These are phyloP conservation scores for Neurospora crassa DNA, from an alignment of 2,329 filamentous ascomycete species.

Conservation along the genomic window DNA sequence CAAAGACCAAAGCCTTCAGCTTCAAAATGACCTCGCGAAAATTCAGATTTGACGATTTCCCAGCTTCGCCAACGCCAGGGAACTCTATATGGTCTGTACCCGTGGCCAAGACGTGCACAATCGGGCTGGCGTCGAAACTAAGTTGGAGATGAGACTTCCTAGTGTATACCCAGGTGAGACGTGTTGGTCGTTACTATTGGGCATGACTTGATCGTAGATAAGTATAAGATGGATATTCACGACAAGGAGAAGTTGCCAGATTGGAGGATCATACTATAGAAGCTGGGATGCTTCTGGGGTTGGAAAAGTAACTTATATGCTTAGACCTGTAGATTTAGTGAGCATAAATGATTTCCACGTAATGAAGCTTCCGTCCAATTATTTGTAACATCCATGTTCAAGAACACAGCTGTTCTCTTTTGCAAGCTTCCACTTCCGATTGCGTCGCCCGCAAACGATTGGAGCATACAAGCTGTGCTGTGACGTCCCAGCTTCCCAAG, in stretches of 20 bases:
- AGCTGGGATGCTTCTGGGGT: too few species aligned
- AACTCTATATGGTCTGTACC: neutral
- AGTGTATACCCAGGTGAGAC: neutral
- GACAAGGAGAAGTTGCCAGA: neutral
- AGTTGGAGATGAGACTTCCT: neutral
- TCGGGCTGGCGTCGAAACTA: neutral
- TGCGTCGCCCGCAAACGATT: neutral
- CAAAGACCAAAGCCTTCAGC: neutral
- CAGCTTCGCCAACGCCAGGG: neutral
- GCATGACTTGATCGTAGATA: neutral
- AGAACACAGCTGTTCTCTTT: neutral
- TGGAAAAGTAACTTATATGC: too few species aligned
- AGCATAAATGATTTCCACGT: neutral
- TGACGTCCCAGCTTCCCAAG: neutral
- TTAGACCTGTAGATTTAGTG: neutral
- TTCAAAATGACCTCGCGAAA: neutral
- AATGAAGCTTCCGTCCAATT: neutral
- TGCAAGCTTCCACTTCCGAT: neutral
- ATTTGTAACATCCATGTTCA: neutral
- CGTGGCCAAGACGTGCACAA: neutral
- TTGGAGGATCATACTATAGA: neutral
- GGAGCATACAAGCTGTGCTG: neutral
- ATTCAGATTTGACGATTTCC: neutral
- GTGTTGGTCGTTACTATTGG: neutral
- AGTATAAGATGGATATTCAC: neutral